phyloP scores from a whole-genome alignment of 148 eudicot species.

The Hydrangea macrophylla region DNA sequence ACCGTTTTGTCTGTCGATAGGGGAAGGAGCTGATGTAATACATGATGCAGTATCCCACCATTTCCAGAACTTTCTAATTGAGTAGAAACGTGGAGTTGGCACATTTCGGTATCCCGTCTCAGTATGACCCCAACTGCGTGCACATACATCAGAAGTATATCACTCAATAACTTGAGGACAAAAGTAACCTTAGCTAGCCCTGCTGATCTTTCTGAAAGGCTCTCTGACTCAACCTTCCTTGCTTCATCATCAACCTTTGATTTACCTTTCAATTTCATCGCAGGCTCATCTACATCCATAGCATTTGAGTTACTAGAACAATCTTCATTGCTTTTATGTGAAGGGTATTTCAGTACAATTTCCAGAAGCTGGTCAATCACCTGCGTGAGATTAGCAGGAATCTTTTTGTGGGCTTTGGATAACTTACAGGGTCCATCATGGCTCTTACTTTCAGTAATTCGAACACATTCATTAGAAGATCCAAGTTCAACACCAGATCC shows the following conservation, averaged over 20 bases:
- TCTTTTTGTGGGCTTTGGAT: constrained; percentile 75
- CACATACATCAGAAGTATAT: constrained; percentile 89
- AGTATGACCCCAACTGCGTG: constrained; percentile 81
- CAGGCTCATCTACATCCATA: constrained; percentile 83
- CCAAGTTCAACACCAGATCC: constrained; percentile 58
- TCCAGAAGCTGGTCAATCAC: constrained; percentile 93
- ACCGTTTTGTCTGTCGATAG: constrained; percentile 50
- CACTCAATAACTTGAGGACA: constrained; percentile 86
- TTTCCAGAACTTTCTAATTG: constrained; percentile 45
- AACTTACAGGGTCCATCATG: constrained; percentile 69
- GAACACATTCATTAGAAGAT: constrained; percentile 48
- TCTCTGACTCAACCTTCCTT: constrained; percentile 44
- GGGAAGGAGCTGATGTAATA: constrained; percentile 72
- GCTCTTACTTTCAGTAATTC: constrained; percentile 53
- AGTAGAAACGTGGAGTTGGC: constrained; percentile 53
- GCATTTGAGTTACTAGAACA: constrained; percentile 33
- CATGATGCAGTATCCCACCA: constrained; percentile 85
- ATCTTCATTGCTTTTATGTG: constrained; percentile 41
- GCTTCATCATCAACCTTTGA: constrained; percentile 85
- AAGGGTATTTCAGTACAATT: constrained; percentile 67
- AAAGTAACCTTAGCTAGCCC: constrained; percentile 81
- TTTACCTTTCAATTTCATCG: constrained; percentile 73
- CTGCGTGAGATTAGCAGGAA: constrained; percentile 79
- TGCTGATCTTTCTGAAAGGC: constrained; percentile 66
- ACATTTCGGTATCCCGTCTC: constrained; percentile 73